Base-by-base conservation (phyloP, 108 stramenopile genomes). In the Schizochytrium sp. region DNA sequence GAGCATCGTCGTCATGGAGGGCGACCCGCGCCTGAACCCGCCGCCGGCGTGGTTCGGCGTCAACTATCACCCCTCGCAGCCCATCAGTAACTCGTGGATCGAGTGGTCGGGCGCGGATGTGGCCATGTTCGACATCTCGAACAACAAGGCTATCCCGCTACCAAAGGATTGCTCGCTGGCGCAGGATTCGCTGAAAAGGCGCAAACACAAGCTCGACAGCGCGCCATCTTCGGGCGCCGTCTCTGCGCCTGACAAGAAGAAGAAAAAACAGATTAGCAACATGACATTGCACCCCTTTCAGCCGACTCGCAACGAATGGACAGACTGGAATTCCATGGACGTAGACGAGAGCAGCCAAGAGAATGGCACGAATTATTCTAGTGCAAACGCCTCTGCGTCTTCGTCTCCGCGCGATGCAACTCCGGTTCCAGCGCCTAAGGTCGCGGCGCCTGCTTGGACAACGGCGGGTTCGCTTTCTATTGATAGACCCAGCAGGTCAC, bases 61-160 rank as follows among this genome's bases (percentile, higher is more conserved):
- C 18, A 83, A 83, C 28, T 83, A 83, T 23, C 76, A 83, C 51
- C 76, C 76, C n/a, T 83, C 76, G 28, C 76, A 83, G 51, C 76
- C 76, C 25, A 83, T 83, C 48, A 53, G 48, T 2, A 83, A 83
- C 4, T 83, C 76, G 10, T 83, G 76, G 76, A 43, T 83, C n/a
- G 76, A 83, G 76, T 83, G 76, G 76, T 83, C 76, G 6, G 76
- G 76, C 76, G 76, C 76, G 16, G 76, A 83, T 34, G 51, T 83
- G 19, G 76, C 48, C 45, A 83, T 83, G 76, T 83, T 83, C 28
- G 76, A 57, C 55, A 57, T 57, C 16, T 57, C 55, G 14, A 28
- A 41, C 63, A 69, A 83, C 51, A 47, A 83, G 51, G 51, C 41
- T 5, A 41, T 88, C 21, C 71, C 44, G 21, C 21, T 63, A 14